Evolutionary conservation across 305 asterid species (phyloP).

Genomic region (Fraxinus xanthoxyloides): DNA sequence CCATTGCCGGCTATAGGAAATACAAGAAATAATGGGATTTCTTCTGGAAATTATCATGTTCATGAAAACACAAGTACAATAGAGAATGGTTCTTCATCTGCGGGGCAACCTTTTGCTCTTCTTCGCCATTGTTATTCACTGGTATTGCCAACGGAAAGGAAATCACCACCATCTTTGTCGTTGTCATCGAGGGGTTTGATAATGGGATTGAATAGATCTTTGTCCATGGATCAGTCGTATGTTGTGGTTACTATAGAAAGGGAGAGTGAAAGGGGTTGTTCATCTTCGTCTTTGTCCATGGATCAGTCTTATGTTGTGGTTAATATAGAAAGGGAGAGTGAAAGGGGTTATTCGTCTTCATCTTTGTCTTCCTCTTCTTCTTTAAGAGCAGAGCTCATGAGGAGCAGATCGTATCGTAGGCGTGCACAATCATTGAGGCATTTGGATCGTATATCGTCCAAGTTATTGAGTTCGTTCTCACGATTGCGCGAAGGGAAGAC

Average conservation of each 20-base stretch:
- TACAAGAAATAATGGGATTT: background rate
- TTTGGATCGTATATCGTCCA: constrained; percentile 36
- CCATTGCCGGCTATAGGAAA: background rate
- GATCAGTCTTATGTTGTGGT: constrained; percentile 34
- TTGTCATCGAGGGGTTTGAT: background rate
- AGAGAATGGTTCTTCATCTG: background rate
- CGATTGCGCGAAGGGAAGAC: constrained; percentile 32
- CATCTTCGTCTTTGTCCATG: constrained; percentile 38
- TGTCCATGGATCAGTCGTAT: constrained; percentile 49
- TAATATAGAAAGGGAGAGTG: constrained; percentile 21
- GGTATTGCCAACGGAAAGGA: constrained; percentile 23
- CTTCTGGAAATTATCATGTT: background rate
- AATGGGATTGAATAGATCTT: constrained; percentile 45
- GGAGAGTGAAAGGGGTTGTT: constrained; percentile 1
- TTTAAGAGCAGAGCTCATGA: constrained; percentile 5
- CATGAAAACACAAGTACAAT: background rate
- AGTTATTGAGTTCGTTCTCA: constrained; percentile 40
- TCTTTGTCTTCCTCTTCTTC: constrained; percentile 27
- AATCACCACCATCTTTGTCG: constrained; percentile 17
- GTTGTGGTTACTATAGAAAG: constrained; percentile 27
- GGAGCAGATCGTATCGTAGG: constrained; percentile 25
- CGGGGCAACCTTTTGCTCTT: constrained; percentile 11
- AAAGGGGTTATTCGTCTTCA: background rate
- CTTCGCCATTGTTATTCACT: constrained; percentile 38
- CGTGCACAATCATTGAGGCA: constrained; percentile 25